Conservation (phyloP, 257 asterid species). For the Eustoma russellianum region DNA sequence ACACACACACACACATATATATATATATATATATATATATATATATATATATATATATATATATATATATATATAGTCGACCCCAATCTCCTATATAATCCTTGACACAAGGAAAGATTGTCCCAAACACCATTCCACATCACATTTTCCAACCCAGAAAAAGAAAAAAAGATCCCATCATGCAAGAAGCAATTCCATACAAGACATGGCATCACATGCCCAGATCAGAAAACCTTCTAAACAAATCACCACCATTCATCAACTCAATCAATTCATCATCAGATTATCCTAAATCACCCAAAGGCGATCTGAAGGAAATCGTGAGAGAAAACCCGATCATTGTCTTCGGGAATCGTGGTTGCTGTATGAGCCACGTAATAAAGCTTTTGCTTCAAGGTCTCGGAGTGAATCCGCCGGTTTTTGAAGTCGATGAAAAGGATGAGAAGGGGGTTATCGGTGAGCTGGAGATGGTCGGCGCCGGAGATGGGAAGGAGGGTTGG, state of each 20-base stretch:
- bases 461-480: slow-evolving; percentile 11
- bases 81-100: not conserved
- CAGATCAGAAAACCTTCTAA: slow-evolving; percentile 1
- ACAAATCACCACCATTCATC: not conserved
- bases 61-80: no score
- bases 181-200: slow-evolving; percentile 40
- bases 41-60: no score
- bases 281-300: not conserved
- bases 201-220: slow-evolving; percentile 23
- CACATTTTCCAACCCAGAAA: not conserved
- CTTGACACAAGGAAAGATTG: not conserved
- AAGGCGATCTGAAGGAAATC: slow-evolving; percentile 9
- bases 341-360: slow-evolving; percentile 25
- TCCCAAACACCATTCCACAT: not conserved
- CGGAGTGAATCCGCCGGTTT: slow-evolving; percentile 43
- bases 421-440: slow-evolving; percentile 34
- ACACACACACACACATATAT: no score
- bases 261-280: not conserved
- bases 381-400: slow-evolving; percentile 37
- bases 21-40: no score
- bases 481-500: slow-evolving; percentile 4
- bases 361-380: slow-evolving; percentile 47
- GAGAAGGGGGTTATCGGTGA: slow-evolving; percentile 22
- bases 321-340: slow-evolving; percentile 28
- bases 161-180: slow-evolving; percentile 3